Evolutionary conservation across 2,329 filamentous ascomycete species (phyloP).

Genomic region (Cordyceps fumosorosea): DNA sequence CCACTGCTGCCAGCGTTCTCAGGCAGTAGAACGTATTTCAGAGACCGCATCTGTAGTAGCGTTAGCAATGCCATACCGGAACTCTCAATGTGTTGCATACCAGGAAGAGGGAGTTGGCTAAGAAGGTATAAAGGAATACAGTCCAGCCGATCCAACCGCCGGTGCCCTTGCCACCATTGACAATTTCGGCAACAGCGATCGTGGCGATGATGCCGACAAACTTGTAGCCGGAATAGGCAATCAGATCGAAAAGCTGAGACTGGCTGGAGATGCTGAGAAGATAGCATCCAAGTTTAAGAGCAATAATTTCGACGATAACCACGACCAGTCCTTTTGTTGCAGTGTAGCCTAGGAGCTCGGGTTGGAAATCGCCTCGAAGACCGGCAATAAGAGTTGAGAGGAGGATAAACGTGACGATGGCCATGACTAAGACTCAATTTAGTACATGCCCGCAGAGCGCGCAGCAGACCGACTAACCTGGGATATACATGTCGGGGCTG

Average conservation of each 20-base stretch:
- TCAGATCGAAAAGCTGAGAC: conserved; percentile 84
- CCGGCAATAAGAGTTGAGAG: conserved; percentile 87
- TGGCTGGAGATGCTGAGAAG: conserved; percentile 90
- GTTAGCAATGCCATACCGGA: not conserved
- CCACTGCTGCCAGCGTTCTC: conserved; percentile 64
- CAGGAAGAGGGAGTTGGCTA: conserved; percentile 91
- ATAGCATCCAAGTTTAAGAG: conserved; percentile 87
- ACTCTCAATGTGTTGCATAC: conserved; percentile 43
- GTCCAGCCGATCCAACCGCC: conserved; percentile 85
- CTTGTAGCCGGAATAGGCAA: conserved; percentile 97
- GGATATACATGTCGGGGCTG: conserved; percentile 99
- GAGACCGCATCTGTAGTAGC: conserved; percentile 66
- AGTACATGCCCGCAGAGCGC: not conserved
- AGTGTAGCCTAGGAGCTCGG: conserved; percentile 84
- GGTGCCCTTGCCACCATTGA: conserved; percentile 73
- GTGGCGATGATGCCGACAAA: conserved; percentile 96
- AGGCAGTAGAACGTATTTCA: conserved; percentile 92
- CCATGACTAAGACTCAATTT: conserved; percentile 64
- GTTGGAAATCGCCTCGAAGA: conserved; percentile 84
- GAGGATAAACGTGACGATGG: conserved; percentile 93
- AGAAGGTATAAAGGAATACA: conserved; percentile 85
- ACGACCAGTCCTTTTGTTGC: conserved; percentile 78
- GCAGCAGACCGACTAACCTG: conserved; percentile 35
- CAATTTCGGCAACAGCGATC: conserved; percentile 68
- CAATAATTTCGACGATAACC: conserved; percentile 80